Percentiles rank a stretch among this genome's conserved stretches.
Evolutionary conservation across 768 basidiomycete genomes (phyloP).

Genomic region (Tylopilus intermedius): DNA sequence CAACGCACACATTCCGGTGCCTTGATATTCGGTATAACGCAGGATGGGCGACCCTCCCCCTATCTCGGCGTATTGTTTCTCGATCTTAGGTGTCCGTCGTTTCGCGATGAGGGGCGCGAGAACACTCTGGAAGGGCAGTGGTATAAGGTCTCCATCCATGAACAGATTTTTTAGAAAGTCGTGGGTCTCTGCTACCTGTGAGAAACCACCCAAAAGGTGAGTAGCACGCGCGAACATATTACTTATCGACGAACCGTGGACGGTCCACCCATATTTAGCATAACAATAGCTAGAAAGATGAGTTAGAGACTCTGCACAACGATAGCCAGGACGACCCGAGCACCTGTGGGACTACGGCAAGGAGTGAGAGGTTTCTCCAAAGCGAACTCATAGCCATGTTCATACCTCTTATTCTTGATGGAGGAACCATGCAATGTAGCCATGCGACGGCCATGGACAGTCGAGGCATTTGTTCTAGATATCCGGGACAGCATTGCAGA

Average conservation of each 20-base stretch:
- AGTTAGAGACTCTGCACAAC: constrained; percentile 5
- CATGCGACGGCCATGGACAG: constrained; percentile 35
- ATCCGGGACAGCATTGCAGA: constrained; percentile 28
- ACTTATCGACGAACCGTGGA: constrained; percentile 60
- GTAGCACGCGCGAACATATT: neutral
- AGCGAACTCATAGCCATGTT: neutral
- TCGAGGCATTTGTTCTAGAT: constrained; percentile 14
- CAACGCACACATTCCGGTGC: constrained; percentile 81
- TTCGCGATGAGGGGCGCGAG: constrained; percentile 87
- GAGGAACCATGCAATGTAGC: constrained; percentile 42
- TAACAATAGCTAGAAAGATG: constrained; percentile 66
- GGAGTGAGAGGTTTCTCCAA: constrained; percentile 10
- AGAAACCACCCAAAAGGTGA: constrained; percentile 2
- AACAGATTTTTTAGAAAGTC: constrained; percentile 92
- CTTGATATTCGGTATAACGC: constrained; percentile 82
- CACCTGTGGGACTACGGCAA: constrained; percentile 59
- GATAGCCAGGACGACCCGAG: neutral
- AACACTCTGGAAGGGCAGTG: constrained; percentile 84
- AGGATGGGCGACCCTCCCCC: constrained; percentile 97
- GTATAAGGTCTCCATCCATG: constrained; percentile 89
- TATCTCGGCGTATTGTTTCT: constrained; percentile 89
- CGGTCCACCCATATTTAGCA: constrained; percentile 99
- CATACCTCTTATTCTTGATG: constrained; percentile 41
- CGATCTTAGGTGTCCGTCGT: constrained; percentile 87
- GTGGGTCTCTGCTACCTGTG: constrained; percentile 84